Percentiles rank a stretch among this genome's conserved stretches.
Conservation (phyloP, 1,284 basidiomycete genomes). For the Pseudomicrostroma phylloplanum region DNA sequence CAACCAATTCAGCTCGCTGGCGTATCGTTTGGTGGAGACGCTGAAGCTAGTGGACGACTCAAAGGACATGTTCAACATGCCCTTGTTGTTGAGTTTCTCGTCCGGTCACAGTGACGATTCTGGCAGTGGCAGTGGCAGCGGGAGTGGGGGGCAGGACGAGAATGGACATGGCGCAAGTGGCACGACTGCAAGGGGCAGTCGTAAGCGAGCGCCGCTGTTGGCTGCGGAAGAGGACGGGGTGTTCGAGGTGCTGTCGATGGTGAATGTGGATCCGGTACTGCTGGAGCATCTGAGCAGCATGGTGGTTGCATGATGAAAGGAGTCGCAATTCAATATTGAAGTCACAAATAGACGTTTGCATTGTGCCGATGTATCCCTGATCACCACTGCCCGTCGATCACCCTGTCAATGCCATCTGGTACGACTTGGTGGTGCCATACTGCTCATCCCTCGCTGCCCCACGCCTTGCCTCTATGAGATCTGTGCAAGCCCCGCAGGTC, state of each 20-base stretch:
- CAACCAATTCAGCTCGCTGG: conserved; percentile 61
- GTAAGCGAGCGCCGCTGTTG: neutral
- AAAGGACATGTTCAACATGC: conserved; percentile 66
- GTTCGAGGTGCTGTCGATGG: conserved; percentile 2
- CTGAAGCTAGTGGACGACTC: conserved; percentile 77
- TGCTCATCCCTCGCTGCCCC: too few relatives aligned
- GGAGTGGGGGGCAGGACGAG: neutral
- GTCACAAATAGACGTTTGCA: too few relatives aligned
- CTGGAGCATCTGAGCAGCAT: conserved; percentile 8
- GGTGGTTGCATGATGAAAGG: neutral
- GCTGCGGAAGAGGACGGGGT: conserved; percentile 12
- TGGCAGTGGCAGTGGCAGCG: conserved; percentile 1
- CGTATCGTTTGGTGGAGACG: conserved; percentile 72
- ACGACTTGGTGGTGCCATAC: too few relatives aligned
- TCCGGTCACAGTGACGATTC: conserved; percentile 8
- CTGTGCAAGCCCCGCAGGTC: too few relatives aligned
- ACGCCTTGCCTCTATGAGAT: too few relatives aligned
- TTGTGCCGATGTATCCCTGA: too few relatives aligned
- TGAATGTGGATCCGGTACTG: conserved; percentile 12
- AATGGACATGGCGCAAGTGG: neutral
- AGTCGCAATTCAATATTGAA: neutral
- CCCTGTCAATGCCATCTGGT: too few relatives aligned
- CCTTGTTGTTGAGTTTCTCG: conserved; percentile 44
- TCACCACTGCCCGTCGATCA: too few relatives aligned
- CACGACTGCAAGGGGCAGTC: neutral